phyloP scores from a whole-genome alignment of 1,284 basidiomycete genomes.

The Neolentinus lepideus region DNA sequence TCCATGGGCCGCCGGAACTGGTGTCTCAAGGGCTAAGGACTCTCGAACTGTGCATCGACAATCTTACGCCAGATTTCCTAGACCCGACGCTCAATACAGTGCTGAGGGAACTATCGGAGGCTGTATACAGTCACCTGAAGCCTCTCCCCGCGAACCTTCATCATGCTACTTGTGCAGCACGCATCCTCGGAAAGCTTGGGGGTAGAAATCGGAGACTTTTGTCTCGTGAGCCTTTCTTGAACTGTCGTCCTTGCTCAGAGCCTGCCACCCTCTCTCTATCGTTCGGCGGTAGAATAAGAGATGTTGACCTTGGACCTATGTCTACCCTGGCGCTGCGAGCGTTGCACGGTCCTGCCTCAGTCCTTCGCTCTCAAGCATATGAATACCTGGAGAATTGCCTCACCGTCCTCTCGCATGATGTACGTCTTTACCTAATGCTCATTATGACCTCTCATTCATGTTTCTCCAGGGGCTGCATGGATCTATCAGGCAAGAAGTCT shows the following conservation, averaged over 20 bases:
- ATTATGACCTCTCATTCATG: not conserved
- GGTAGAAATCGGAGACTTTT: conserved; percentile 90
- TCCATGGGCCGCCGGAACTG: conserved; percentile 84
- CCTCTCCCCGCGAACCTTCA: conserved; percentile 89
- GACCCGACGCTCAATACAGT: conserved; percentile 96
- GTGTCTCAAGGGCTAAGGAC: conserved; percentile 96
- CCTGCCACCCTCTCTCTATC: conserved; percentile 66
- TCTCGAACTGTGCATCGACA: conserved; percentile 99
- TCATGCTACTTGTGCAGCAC: conserved; percentile 92
- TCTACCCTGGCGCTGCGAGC: conserved; percentile 67
- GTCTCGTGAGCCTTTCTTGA: conserved; percentile 74
- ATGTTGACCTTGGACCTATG: conserved; percentile 67
- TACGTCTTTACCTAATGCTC: conserved; percentile 26
- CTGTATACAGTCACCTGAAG: conserved; percentile 85
- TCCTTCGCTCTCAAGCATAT: conserved; percentile 73
- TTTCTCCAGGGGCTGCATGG: conserved; percentile 54
- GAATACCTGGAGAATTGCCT: conserved; percentile 73
- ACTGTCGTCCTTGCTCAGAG: conserved; percentile 65
- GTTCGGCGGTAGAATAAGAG: conserved; percentile 67
- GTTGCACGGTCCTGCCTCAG: conserved; percentile 50
- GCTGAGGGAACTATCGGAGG: conserved; percentile 91
- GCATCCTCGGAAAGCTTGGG: conserved; percentile 95
- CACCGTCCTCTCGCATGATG: conserved; percentile 72
- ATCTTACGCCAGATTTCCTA: conserved; percentile 96
- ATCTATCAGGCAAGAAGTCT: conserved; percentile 72